phyloP scores from a whole-genome alignment of 2,329 filamentous ascomycete genomes.

The Leptographium radiaticola region DNA sequence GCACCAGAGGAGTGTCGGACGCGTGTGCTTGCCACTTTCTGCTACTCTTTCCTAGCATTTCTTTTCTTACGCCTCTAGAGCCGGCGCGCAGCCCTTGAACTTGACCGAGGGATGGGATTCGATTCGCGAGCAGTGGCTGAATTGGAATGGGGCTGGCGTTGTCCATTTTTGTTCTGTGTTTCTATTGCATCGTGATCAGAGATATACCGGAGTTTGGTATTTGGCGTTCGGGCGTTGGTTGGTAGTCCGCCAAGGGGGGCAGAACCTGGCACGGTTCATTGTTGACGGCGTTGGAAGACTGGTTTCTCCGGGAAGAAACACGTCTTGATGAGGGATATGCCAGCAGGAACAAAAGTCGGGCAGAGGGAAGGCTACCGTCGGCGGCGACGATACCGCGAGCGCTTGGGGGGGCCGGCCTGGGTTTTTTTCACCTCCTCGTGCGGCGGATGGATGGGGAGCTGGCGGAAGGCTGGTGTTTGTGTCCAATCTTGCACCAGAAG shows the following conservation, averaged over 20 bases:
- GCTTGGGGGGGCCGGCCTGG: background rate
- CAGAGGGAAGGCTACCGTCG: background rate
- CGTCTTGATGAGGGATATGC: background rate
- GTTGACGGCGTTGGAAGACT: constrained; percentile 4
- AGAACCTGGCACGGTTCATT: background rate
- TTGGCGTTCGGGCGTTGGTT: background rate
- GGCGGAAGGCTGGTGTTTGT: background rate
- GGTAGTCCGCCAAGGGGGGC: background rate
- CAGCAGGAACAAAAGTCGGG: background rate
- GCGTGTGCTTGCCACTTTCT: background rate
- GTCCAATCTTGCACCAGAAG: too few relatives aligned
- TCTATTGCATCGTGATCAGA: background rate
- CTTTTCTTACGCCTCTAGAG: background rate
- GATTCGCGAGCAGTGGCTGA: background rate
- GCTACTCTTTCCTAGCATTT: background rate
- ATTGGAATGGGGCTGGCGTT: background rate
- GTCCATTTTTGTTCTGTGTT: background rate
- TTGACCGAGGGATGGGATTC: background rate
- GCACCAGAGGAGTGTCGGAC: background rate
- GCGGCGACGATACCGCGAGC: background rate
- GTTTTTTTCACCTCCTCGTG: background rate
- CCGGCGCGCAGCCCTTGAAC: background rate
- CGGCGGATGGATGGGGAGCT: background rate
- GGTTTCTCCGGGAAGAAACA: background rate
- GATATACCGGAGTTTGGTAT: background rate